Percentiles rank a stretch among this genome's conserved stretches.
Evolutionary conservation across 495 filamentous ascomycete species (phyloP).

Genomic region (Penicillium subrubescens): DNA sequence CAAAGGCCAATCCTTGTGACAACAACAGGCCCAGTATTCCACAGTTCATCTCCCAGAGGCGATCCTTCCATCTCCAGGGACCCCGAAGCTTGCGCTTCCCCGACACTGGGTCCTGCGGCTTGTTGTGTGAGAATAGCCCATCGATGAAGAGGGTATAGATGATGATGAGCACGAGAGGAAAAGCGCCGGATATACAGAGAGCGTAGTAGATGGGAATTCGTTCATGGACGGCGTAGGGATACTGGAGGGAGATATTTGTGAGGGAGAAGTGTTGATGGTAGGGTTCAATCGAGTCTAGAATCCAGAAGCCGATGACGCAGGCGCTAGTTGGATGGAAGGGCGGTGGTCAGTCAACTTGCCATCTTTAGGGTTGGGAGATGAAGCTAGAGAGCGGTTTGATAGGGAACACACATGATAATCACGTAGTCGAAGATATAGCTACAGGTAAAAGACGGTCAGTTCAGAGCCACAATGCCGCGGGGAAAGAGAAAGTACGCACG

Average conservation of each 20-base stretch:
- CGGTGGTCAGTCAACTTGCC: slow-evolving; percentile 2
- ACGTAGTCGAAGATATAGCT: slow-evolving; percentile 73
- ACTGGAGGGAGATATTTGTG: slow-evolving; percentile 62
- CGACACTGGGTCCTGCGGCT: slow-evolving; percentile 41
- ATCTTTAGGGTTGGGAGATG: background rate
- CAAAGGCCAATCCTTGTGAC: slow-evolving; percentile 66
- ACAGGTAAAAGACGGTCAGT: slow-evolving; percentile 9
- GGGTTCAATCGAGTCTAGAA: slow-evolving; percentile 57
- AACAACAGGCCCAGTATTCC: slow-evolving; percentile 75
- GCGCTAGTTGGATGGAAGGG: slow-evolving; percentile 28
- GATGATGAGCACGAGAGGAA: slow-evolving; percentile 67
- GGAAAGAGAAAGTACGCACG: slow-evolving; percentile 39
- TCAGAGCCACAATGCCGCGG: slow-evolving; percentile 4
- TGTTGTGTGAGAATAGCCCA: slow-evolving; percentile 66
- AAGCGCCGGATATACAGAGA: slow-evolving; percentile 55
- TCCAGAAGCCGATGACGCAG: slow-evolving; percentile 56
- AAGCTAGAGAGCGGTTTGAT: background rate
- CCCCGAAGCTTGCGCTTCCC: slow-evolving; percentile 60
- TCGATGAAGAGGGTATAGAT: slow-evolving; percentile 74
- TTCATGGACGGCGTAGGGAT: slow-evolving; percentile 74
- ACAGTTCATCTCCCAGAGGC: slow-evolving; percentile 82
- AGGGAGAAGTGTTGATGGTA: slow-evolving; percentile 64
- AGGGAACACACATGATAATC: slow-evolving; percentile 56
- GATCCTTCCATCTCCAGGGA: slow-evolving; percentile 64
- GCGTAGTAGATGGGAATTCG: slow-evolving; percentile 65